Percentiles rank a stretch among this genome's conserved stretches.
These are phyloP conservation scores for Glonium stellatum DNA, from an alignment of 495 filamentous ascomycete species.

Conservation along the genomic window DNA sequence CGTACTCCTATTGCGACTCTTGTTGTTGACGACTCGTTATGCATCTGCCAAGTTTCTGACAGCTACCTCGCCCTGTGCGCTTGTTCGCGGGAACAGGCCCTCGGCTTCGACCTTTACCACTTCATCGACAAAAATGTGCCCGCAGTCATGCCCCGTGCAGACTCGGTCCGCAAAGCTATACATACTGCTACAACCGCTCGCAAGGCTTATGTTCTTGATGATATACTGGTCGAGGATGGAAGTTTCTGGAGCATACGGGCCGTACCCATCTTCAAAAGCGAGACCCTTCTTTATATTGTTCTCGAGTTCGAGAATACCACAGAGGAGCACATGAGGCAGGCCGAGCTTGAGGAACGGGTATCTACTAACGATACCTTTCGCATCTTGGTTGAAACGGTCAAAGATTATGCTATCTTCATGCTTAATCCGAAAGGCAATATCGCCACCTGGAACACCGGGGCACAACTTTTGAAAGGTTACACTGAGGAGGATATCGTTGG, in stretches of 20 bases:
- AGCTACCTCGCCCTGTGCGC: too few relatives aligned
- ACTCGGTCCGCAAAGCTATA: conserved; percentile 11
- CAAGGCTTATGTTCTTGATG: conserved; percentile 5
- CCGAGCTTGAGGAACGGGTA: conserved; percentile 36
- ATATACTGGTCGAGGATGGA: background rate
- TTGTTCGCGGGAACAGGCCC: background rate
- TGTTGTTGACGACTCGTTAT: background rate
- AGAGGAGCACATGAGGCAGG: conserved; percentile 12
- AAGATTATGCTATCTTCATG: conserved; percentile 64
- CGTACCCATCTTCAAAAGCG: conserved; percentile 17
- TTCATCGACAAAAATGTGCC: too few relatives aligned
- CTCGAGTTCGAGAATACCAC: conserved; percentile 22
- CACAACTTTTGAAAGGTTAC: conserved; percentile 55
- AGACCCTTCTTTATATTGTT: conserved; percentile 9
- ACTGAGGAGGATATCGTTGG: conserved; percentile 51
- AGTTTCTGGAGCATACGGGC: conserved; percentile 16
- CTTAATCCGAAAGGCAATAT: conserved; percentile 53
- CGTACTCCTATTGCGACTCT: background rate
- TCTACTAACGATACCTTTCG: conserved; percentile 54
- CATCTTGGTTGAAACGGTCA: conserved; percentile 57
- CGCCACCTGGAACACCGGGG: conserved; percentile 57
- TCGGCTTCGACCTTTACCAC: too few relatives aligned
- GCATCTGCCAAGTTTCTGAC: too few relatives aligned
- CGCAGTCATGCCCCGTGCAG: conserved; percentile 7
- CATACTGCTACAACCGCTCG: conserved; percentile 2